Evolutionary conservation across 2,329 filamentous ascomycete genomes (phyloP), one percentile per base, ranked within the genome.

Genomic region (Stemphylium lycopersici): DNA sequence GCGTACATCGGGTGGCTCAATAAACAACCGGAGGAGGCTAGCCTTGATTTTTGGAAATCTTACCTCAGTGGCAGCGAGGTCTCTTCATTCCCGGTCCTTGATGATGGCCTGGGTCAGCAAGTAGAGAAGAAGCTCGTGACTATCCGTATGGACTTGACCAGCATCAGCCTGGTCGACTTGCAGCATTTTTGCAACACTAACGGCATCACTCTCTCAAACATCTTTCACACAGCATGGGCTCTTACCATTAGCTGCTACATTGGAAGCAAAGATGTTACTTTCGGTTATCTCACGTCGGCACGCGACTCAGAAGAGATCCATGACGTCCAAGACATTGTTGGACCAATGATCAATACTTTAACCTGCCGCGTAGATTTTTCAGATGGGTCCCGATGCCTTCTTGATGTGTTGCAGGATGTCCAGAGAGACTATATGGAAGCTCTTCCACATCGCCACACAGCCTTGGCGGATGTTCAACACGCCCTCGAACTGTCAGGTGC

Each of bases 171-270:
- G 15, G 49, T 61, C 12, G 68, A 71, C 43, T 44, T 73, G 10
- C 68, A 72, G 52, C 40, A 58, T 7, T 69, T 75, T 55, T 83
- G 80, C 56, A 76, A 79, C 34, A 61, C 67, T 6, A 67, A 76
- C 42, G 77, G 77, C 3, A 69, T 83, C 15, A 84, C 81, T 0
- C 50, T 83, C 2, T 77, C 81, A 2, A 83, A 81, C 52, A 75
- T 77, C 0, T 71, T 78, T 52, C 74, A 76, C 36, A 68, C 72
- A 1, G 76, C 76, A 5, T 79, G 77, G 77, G 75, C 69, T 1
- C 48, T 78, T 15, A 71, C 72, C 2, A 54, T 78, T 20, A 71
- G 69, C n/a, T 66, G 53, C 38, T 78, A 76, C 55, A 73, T 75
- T 3, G 73, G 70, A 11, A 71, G 65, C 18, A 58, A 62, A 3